These are phyloP conservation scores for Brasilioporus rufonigricans DNA, from an alignment of 768 basidiomycete species.

Conservation along the genomic window DNA sequence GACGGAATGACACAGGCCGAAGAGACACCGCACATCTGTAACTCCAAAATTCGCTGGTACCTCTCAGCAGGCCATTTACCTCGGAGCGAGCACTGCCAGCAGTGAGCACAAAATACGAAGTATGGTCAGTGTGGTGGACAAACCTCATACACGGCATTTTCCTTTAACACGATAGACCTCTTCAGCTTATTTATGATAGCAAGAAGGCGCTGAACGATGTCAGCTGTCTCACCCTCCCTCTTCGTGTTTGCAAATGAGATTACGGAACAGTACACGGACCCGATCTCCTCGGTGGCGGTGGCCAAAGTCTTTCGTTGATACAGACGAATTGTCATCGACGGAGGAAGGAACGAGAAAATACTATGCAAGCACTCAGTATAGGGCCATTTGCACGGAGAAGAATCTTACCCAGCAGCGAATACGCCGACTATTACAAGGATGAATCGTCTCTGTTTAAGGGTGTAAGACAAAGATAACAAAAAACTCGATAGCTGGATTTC, in stretches of 20 bases:
- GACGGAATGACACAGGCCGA: background rate
- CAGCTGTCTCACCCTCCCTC: conserved; percentile 45
- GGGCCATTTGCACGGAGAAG: background rate
- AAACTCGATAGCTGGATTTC: conserved; percentile 9
- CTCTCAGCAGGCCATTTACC: conserved; percentile 81
- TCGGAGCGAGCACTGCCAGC: conserved; percentile 63
- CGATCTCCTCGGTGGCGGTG: conserved; percentile 65
- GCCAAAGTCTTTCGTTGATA: conserved; percentile 73
- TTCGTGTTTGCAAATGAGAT: conserved; percentile 67
- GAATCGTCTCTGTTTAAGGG: conserved; percentile 52
- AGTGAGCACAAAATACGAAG: conserved; percentile 1
- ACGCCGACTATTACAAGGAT: conserved; percentile 71
- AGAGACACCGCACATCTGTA: conserved; percentile 56
- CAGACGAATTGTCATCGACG: conserved; percentile 65
- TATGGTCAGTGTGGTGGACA: conserved; percentile 6
- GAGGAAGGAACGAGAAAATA: conserved; percentile 65
- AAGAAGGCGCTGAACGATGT: conserved; percentile 61
- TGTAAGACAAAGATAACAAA: background rate
- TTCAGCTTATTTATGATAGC: conserved; percentile 74
- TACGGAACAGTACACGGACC: conserved; percentile 72
- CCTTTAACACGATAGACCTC: conserved; percentile 51
- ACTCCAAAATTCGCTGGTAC: conserved; percentile 64
- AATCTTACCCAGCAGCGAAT: conserved; percentile 67
- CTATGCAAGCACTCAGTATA: conserved; percentile 33
- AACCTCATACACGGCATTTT: conserved; percentile 69